Evolutionary conservation across 129 eudicot species (phyloP).

Genomic region (Tagetes erecta): DNA sequence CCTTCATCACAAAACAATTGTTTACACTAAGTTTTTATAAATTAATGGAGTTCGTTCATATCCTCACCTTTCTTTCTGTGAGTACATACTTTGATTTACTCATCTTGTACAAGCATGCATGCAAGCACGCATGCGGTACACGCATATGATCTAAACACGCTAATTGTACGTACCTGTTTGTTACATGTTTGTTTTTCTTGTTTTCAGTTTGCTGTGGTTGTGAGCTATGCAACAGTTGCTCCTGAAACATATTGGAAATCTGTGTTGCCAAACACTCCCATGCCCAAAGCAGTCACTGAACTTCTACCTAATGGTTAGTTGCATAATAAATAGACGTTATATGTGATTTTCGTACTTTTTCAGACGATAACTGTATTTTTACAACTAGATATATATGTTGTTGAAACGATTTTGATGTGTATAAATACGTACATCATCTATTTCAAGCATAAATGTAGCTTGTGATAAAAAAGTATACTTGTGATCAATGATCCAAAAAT

Average conservation of each 20-base stretch:
- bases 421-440: not conserved
- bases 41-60: conserved; percentile 41
- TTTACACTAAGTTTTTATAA: conserved; percentile 10
- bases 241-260: conserved; percentile 64
- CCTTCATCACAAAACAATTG: conserved; percentile 9
- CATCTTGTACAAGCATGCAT: conserved; percentile 22
- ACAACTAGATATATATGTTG: not conserved
- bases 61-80: conserved; percentile 46
- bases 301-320: conserved; percentile 31
- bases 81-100: conserved; percentile 28
- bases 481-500: not conserved
- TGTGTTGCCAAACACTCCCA: conserved; percentile 50
- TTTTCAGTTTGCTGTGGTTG: conserved; percentile 41
- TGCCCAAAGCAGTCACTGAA: conserved; percentile 64
- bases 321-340: not conserved
- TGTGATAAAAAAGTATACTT: not conserved
- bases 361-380: not conserved
- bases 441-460: not conserved
- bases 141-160: not conserved
- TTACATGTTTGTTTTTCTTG: not conserved
- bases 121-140: conserved; percentile 22
- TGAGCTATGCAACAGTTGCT: conserved; percentile 45
- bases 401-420: not conserved
- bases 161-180: conserved; percentile 7
- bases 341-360: not conserved